Evolutionary conservation across 441 rosid species (phyloP), one percentile per base, ranked within the genome.

Genomic region (Gossypium trilobum): DNA sequence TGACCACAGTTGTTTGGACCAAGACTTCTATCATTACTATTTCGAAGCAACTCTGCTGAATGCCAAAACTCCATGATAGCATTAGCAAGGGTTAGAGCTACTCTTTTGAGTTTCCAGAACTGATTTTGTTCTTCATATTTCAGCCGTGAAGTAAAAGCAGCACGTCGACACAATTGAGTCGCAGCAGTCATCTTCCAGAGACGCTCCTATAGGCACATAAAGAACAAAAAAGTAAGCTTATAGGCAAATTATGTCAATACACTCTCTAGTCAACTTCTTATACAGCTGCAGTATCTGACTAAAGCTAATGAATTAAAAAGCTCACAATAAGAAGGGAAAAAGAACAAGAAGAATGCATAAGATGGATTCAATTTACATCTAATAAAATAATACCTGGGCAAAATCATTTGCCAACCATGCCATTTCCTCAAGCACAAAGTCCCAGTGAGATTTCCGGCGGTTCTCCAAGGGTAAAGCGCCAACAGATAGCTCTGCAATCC

Each of bases 341-440:
- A 52, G 27, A 4, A 19, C 5, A 1, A 61, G 5, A 42, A 70
- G 29, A 74, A 74, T 33, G 57, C 50, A 48, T 39, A 54, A 60
- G 60, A 55, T 54, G 63, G 44, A 46, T 66, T 39, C 42, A 42
- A 44, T 42, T 23, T 48, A 44, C 42, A 31, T 54, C 55, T 17
- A 42, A 75, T 73, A 55, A 84, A 79, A 31, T 10, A 54, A 31
- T 71, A 96, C 99, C 99, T 96, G 99, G 1, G 91, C 90, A 87
- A 96, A 89, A 82, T 96, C 99, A 82, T 92, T 91, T 73, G 99
- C 99, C 83, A 96, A 75, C 99, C 99, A 96, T 72, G 89, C 82
- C 96, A 96, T 93, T 83, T 96, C 99, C 93, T 96, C 97, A 13
- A 96, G 96, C 78, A 96, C 97, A 84, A 88, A 96, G 81, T 92